These are phyloP conservation scores for Colletotrichum abscissum DNA, from an alignment of 2,329 filamentous ascomycete genomes.

Conservation along the genomic window DNA sequence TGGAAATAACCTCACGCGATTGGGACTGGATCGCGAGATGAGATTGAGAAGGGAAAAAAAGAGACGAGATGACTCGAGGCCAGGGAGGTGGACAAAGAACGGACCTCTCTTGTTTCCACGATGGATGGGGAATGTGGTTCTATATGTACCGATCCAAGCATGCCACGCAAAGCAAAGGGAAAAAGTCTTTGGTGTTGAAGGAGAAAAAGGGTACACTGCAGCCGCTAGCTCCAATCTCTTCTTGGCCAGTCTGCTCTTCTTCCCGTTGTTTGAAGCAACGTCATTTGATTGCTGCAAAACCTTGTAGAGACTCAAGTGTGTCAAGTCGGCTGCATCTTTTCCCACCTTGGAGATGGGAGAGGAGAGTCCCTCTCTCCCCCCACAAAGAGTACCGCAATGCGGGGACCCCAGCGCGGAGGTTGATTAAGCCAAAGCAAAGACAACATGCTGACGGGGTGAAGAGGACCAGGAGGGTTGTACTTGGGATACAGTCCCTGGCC, in stretches of 20 bases:
- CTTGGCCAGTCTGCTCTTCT: background rate
- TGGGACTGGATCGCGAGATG: conserved; percentile 5
- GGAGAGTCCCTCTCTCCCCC: background rate
- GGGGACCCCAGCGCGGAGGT: conserved; percentile 33
- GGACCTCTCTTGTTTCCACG: background rate
- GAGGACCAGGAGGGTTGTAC: background rate
- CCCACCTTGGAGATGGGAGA: background rate
- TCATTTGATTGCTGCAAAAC: conserved; percentile 25
- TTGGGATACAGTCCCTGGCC: background rate
- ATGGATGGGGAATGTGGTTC: conserved; percentile 11
- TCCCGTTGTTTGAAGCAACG: conserved; percentile 13
- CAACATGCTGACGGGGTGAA: background rate
- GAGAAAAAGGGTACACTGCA: background rate
- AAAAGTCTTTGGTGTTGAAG: conserved; percentile 19
- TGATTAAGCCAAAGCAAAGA: conserved; percentile 1
- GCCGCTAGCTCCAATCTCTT: background rate
- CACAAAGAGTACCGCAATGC: conserved; percentile 13
- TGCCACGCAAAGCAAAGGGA: background rate
- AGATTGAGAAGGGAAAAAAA: background rate
- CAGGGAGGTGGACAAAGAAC: background rate
- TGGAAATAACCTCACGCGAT: background rate
- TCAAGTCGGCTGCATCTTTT: conserved; percentile 20
- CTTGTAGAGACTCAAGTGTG: conserved; percentile 16
- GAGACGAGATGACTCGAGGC: conserved; percentile 1
- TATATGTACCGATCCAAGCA: conserved; percentile 14